Evolutionary conservation across 148 eudicot species (phyloP).

Genomic region (Rhododendron vialii): DNA sequence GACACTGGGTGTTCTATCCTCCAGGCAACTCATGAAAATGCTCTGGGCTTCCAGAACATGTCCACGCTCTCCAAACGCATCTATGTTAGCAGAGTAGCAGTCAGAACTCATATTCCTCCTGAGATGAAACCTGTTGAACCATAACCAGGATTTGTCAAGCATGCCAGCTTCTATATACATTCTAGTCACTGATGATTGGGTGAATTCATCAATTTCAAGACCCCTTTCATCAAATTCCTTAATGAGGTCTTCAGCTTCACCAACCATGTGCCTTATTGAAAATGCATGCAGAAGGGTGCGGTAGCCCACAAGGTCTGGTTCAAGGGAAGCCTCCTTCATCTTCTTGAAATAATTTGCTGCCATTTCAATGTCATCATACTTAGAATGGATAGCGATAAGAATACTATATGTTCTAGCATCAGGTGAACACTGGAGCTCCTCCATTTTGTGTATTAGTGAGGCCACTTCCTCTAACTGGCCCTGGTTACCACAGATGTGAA

Average conservation of each 20-base stretch:
- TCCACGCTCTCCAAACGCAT: slow-evolving; percentile 88
- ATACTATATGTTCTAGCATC: slow-evolving; percentile 90
- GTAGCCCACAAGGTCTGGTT: slow-evolving; percentile 78
- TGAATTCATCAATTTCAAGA: slow-evolving; percentile 73
- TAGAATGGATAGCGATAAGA: slow-evolving; percentile 74
- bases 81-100: slow-evolving; percentile 86
- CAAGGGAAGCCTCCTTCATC: slow-evolving; percentile 68
- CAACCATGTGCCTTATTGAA: slow-evolving; percentile 76
- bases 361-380: slow-evolving; percentile 56
- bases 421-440: slow-evolving; percentile 53
- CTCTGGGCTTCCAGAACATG: slow-evolving; percentile 65
- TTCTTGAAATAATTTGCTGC: slow-evolving; percentile 56
- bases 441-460: slow-evolving; percentile 59
- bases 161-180: slow-evolving; percentile 82
- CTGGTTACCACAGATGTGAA: slow-evolving; percentile 69
- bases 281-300: slow-evolving; percentile 85
- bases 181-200: slow-evolving; percentile 81
- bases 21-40: slow-evolving; percentile 56
- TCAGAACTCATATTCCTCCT: slow-evolving; percentile 69
- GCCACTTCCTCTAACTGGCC: slow-evolving; percentile 63
- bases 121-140: slow-evolving; percentile 77
- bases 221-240: slow-evolving; percentile 71
- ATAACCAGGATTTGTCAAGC: slow-evolving; percentile 69
- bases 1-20: slow-evolving; percentile 44
- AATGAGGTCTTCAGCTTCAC: slow-evolving; percentile 67